Percentiles rank a stretch among this genome's conserved stretches.
These are phyloP conservation scores for Fusarium ramigenum DNA, from an alignment of 2,329 filamentous ascomycete species.

Conservation along the genomic window DNA sequence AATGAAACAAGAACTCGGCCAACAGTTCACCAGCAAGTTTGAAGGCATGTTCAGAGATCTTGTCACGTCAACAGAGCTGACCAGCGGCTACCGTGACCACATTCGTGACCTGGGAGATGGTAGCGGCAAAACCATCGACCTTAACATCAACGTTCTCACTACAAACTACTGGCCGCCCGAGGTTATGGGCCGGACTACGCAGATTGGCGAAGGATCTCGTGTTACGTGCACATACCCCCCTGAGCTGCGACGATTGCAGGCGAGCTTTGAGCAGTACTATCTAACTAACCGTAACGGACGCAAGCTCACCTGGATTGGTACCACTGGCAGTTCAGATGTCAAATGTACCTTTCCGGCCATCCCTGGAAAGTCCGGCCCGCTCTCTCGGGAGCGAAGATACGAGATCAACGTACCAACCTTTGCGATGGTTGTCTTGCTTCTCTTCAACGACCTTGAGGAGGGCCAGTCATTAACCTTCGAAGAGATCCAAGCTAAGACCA, in stretches of 20 bases:
- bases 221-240: constrained; percentile 75
- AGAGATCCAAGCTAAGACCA: constrained; percentile 84
- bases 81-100: constrained; percentile 77
- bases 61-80: constrained; percentile 85
- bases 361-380: constrained; percentile 70
- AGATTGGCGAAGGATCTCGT: constrained; percentile 57
- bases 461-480: constrained; percentile 67
- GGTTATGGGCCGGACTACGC: constrained; percentile 73
- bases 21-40: constrained; percentile 90
- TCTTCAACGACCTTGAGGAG: constrained; percentile 82
- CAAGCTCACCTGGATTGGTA: constrained; percentile 82
- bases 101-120: constrained; percentile 62
- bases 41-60: constrained; percentile 99
- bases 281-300: constrained; percentile 86
- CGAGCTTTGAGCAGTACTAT: constrained; percentile 91
- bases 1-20: constrained; percentile 97
- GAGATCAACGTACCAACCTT: constrained; percentile 94
- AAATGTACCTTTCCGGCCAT: constrained; percentile 79
- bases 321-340: constrained; percentile 83
- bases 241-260: constrained; percentile 77
- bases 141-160: constrained; percentile 86
- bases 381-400: constrained; percentile 76
- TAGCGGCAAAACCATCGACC: constrained; percentile 67
- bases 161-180: constrained; percentile 96
- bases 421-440: constrained; percentile 86